These are phyloP conservation scores for Marsdenia floribunda DNA, from an alignment of 257 asterid species.

Conservation along the genomic window DNA sequence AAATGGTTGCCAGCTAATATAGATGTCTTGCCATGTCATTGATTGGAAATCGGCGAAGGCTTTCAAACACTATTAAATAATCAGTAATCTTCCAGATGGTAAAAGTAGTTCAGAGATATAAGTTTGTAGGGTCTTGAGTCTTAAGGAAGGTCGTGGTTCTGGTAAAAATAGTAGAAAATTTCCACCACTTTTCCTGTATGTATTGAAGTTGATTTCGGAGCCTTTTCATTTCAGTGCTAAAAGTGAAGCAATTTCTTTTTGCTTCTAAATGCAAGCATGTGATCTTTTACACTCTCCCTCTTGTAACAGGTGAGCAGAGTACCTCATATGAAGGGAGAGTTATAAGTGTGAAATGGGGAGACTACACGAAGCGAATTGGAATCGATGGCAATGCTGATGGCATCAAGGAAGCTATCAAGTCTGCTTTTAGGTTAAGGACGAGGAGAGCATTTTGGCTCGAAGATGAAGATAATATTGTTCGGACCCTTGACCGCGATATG, in stretches of 20 bases:
- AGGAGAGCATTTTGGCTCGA: slow-evolving; percentile 83
- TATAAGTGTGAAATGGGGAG: slow-evolving; percentile 61
- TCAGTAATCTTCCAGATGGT: not conserved
- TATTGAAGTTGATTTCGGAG: not conserved
- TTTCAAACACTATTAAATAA: not conserved
- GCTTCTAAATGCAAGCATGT: not conserved
- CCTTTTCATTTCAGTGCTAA: not conserved
- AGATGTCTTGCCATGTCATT: not conserved
- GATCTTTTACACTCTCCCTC: not conserved
- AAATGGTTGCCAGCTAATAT: not conserved
- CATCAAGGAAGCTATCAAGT: slow-evolving; percentile 68
- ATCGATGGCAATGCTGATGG: slow-evolving; percentile 60
- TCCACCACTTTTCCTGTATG: not conserved
- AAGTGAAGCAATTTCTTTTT: not conserved
- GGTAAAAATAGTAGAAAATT: not conserved
- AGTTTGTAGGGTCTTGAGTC: not conserved
- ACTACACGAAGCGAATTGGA: slow-evolving; percentile 60
- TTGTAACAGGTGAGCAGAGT: slow-evolving; percentile 52
- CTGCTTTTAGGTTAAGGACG: slow-evolving; percentile 69
- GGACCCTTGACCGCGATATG: slow-evolving; percentile 72
- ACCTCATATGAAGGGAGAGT: slow-evolving; percentile 64
- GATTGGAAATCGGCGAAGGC: not conserved
- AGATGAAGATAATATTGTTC: slow-evolving; percentile 66
- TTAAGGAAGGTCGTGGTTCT: not conserved
- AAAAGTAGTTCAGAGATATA: not conserved